Percentiles rank a stretch among this genome's conserved stretches.
These are phyloP conservation scores for Amphirosellinia nigrospora DNA, from an alignment of 495 filamentous ascomycete species.

Conservation along the genomic window DNA sequence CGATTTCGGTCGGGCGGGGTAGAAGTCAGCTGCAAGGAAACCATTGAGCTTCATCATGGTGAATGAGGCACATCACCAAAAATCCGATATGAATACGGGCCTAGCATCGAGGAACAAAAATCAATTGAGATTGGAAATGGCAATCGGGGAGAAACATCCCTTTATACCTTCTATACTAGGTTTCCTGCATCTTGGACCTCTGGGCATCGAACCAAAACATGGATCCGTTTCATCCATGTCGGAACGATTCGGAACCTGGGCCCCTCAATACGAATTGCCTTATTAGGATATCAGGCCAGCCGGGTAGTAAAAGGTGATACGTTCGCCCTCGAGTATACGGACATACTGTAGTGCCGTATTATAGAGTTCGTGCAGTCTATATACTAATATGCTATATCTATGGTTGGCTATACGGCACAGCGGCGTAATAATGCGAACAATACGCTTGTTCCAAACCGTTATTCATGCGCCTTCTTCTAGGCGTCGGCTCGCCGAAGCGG, in stretches of 20 bases:
- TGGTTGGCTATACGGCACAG: neutral
- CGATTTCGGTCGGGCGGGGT: neutral
- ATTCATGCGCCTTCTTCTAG: neutral
- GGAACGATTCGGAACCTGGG: conserved; percentile 11
- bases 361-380: neutral
- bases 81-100: neutral
- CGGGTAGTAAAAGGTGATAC: neutral
- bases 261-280: neutral
- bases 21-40: too few relatives aligned
- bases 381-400: conserved; percentile 2
- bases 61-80: neutral
- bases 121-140: neutral
- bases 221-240: conserved; percentile 14
- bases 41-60: neutral
- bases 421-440: neutral
- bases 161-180: conserved; percentile 2
- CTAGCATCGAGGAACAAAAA: neutral
- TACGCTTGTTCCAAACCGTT: conserved; percentile 2
- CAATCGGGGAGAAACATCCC: neutral
- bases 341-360: too few relatives aligned
- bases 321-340: neutral
- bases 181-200: neutral
- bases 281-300: neutral
- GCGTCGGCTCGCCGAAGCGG: conserved; percentile 62
- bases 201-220: neutral